Evolutionary conservation across 140 eudicot species (phyloP).

Genomic region (Anethum foeniculum): DNA sequence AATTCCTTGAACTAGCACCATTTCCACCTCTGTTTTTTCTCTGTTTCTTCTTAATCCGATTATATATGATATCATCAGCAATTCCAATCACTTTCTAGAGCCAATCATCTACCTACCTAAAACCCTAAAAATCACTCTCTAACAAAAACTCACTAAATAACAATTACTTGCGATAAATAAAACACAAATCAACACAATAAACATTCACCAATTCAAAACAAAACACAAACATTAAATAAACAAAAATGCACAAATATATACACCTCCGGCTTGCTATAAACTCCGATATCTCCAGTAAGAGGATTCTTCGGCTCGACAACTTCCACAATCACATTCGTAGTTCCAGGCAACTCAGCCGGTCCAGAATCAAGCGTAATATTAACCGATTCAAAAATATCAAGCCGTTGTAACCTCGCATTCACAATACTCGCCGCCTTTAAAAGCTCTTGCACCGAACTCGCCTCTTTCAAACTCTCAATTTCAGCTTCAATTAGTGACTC

Average conservation of each 20-base stretch:
- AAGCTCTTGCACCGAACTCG: slow-evolving; percentile 61
- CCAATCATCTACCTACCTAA: not conserved
- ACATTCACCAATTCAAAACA: not conserved
- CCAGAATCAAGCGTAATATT: slow-evolving; percentile 73
- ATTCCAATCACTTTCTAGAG: not conserved
- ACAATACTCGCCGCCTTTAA: slow-evolving; percentile 61
- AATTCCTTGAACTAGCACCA: not conserved
- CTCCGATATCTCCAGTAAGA: slow-evolving; percentile 34
- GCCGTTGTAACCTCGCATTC: slow-evolving; percentile 45
- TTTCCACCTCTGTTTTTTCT: not conserved
- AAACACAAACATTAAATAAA: not conserved
- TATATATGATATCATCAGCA: not conserved
- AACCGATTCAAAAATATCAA: slow-evolving; percentile 68
- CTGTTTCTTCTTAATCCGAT: not conserved
- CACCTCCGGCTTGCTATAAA: slow-evolving; percentile 48
- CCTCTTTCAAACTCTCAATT: slow-evolving; percentile 40
- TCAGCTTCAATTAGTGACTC: slow-evolving; percentile 57
- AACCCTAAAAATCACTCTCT: not conserved
- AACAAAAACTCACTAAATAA: not conserved
- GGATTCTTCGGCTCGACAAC: slow-evolving; percentile 50
- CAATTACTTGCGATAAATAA: not conserved
- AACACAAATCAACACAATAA: not conserved
- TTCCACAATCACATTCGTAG: slow-evolving; percentile 59
- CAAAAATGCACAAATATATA: not conserved
- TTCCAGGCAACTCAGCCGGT: slow-evolving; percentile 79